Evolutionary conservation across 2,329 filamentous ascomycete species (phyloP).

Genomic region (Escovopsis sp.): DNA sequence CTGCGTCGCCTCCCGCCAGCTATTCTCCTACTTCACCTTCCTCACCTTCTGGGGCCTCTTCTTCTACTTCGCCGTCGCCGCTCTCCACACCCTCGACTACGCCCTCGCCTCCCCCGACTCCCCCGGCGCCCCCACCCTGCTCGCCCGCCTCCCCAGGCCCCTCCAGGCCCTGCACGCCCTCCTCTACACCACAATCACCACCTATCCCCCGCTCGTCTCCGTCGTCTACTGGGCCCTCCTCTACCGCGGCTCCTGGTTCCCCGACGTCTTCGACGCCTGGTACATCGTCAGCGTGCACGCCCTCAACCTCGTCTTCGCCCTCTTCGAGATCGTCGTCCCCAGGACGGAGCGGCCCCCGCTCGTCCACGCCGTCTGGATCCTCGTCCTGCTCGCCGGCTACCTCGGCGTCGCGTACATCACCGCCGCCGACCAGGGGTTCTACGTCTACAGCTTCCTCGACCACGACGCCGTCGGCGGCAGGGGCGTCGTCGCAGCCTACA

Average conservation of each 20-base stretch:
- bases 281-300: conserved; percentile 59
- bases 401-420: conserved; percentile 63
- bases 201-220: conserved; percentile 54
- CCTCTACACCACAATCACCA: conserved; percentile 47
- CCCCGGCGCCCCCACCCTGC: conserved; percentile 26
- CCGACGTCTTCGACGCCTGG: conserved; percentile 40
- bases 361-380: conserved; percentile 51
- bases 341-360: conserved; percentile 45
- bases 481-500: conserved; percentile 46
- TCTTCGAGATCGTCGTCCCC: conserved; percentile 61
- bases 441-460: conserved; percentile 69
- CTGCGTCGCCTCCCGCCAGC: conserved; percentile 31
- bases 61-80: conserved; percentile 60
- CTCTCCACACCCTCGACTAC: conserved; percentile 57
- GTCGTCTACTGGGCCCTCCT: conserved; percentile 56
- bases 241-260: conserved; percentile 37
- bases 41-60: conserved; percentile 70
- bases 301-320: conserved; percentile 57
- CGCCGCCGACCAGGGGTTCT: conserved; percentile 52
- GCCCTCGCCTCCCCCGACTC: conserved; percentile 26
- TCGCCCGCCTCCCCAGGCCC: conserved; percentile 43
- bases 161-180: conserved; percentile 52
- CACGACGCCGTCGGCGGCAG: conserved; percentile 33
- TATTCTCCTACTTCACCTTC: conserved; percentile 73
- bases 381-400: conserved; percentile 59